These are phyloP conservation scores for Sarocladiaceae sp. DNA, from an alignment of 2,329 filamentous ascomycete genomes.

Conservation along the genomic window DNA sequence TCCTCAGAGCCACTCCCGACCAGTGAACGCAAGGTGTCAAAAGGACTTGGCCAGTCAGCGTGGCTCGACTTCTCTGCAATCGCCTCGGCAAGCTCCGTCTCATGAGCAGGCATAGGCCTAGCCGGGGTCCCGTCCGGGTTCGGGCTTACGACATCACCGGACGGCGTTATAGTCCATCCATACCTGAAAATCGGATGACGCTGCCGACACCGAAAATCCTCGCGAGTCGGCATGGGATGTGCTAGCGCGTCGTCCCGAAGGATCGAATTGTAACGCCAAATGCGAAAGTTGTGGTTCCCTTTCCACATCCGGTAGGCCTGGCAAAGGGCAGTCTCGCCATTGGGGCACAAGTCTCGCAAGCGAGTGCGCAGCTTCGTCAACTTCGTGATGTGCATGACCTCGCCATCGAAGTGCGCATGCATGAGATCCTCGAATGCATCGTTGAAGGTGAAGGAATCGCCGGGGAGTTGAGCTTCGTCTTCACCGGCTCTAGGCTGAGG, in stretches of 20 bases:
- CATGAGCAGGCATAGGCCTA: neutral
- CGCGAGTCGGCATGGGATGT: too few species aligned
- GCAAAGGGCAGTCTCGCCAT: constrained; percentile 28
- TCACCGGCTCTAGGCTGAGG: constrained; percentile 44
- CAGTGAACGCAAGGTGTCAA: neutral
- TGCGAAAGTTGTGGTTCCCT: neutral
- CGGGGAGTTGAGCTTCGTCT: constrained; percentile 30
- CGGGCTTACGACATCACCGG: neutral
- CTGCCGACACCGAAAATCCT: too few species aligned
- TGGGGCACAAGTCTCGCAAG: constrained; percentile 33
- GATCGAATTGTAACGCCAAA: neutral
- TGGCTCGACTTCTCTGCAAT: neutral
- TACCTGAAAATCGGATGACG: too few species aligned
- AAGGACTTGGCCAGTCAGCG: neutral
- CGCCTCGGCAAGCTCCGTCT: neutral
- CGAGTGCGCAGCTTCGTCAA: constrained; percentile 31
- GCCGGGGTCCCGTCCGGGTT: too few species aligned
- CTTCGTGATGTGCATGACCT: constrained; percentile 35
- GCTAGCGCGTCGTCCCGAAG: too few species aligned
- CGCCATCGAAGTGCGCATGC: constrained; percentile 36
- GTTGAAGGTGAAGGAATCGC: constrained; percentile 44
- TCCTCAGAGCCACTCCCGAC: neutral
- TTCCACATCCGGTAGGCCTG: neutral
- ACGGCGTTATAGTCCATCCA: neutral
- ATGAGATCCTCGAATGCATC: constrained; percentile 57